These are phyloP conservation scores for Eustoma russellianum DNA, from an alignment of 257 asterid genomes.

Conservation along the genomic window DNA sequence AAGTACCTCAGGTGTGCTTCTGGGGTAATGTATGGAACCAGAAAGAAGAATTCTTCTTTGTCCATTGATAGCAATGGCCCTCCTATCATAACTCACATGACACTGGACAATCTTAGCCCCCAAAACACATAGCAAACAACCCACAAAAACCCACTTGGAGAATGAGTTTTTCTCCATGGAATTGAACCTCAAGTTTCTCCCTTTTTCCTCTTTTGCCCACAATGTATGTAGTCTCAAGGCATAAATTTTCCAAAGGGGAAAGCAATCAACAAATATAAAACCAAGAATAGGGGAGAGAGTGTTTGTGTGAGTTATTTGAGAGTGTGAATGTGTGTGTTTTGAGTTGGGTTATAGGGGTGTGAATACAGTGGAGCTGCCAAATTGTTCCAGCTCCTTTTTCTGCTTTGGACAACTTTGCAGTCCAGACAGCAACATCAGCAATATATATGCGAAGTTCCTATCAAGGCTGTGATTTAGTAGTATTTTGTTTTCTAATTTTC, in stretches of 20 bases:
- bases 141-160: conserved; percentile 38
- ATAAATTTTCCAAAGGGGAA: conserved; percentile 14
- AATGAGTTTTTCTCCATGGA: conserved; percentile 26
- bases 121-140: conserved; percentile 31
- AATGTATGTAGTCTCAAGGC: conserved; percentile 4
- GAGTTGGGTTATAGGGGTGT: conserved; percentile 4
- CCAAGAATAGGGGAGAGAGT: conserved; percentile 17
- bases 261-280: conserved; percentile 15
- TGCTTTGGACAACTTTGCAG: conserved; percentile 12
- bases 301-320: neutral
- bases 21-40: conserved; percentile 88
- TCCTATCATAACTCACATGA: conserved; percentile 63
- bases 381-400: conserved; percentile 11
- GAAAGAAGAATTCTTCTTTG: conserved; percentile 71
- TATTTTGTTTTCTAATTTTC: too few relatives aligned
- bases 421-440: neutral
- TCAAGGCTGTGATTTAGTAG: too few relatives aligned
- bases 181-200: conserved; percentile 8
- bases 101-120: conserved; percentile 51
- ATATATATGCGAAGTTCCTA: too few relatives aligned
- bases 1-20: conserved; percentile 88
- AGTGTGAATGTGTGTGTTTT: conserved; percentile 1
- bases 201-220: conserved; percentile 12
- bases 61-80: conserved; percentile 59
- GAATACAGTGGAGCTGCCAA: conserved; percentile 24